Evolutionary conservation across 2,329 filamentous ascomycete genomes (phyloP).

Genomic region (Bipolaris victoriae): DNA sequence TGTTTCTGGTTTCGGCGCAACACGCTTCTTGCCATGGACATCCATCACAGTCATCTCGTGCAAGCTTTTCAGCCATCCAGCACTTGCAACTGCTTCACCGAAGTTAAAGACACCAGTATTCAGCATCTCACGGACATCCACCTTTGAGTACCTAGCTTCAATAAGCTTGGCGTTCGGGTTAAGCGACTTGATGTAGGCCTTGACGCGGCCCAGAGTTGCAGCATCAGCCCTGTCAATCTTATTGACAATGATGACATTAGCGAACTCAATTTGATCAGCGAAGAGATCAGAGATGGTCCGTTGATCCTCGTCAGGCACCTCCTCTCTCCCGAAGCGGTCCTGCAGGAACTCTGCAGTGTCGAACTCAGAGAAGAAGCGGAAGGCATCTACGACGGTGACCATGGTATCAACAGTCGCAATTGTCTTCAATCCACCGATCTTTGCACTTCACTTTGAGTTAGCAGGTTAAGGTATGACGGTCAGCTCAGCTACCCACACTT

Average conservation of each 20-base stretch:
- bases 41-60: conserved; percentile 70
- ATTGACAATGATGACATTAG: conserved; percentile 74
- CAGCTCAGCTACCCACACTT: conserved; percentile 50
- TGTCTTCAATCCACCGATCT: conserved; percentile 66
- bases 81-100: conserved; percentile 66
- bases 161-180: conserved; percentile 72
- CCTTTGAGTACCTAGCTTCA: conserved; percentile 63
- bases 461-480: not conserved
- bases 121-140: conserved; percentile 68
- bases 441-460: conserved; percentile 28
- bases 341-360: conserved; percentile 72
- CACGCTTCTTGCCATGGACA: conserved; percentile 59
- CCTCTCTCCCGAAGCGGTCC: conserved; percentile 63
- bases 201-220: conserved; percentile 56
- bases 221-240: conserved; percentile 68
- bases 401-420: conserved; percentile 73
- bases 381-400: conserved; percentile 74
- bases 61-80: conserved; percentile 73
- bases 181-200: conserved; percentile 63
- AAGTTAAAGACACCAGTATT: conserved; percentile 71
- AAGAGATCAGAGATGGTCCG: conserved; percentile 76
- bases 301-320: conserved; percentile 68
- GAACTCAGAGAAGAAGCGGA: conserved; percentile 75
- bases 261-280: conserved; percentile 80
- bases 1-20: conserved; percentile 73